Evolutionary conservation across 2,329 filamentous ascomycete genomes (phyloP).

Genomic region (Epichloe festucae): DNA sequence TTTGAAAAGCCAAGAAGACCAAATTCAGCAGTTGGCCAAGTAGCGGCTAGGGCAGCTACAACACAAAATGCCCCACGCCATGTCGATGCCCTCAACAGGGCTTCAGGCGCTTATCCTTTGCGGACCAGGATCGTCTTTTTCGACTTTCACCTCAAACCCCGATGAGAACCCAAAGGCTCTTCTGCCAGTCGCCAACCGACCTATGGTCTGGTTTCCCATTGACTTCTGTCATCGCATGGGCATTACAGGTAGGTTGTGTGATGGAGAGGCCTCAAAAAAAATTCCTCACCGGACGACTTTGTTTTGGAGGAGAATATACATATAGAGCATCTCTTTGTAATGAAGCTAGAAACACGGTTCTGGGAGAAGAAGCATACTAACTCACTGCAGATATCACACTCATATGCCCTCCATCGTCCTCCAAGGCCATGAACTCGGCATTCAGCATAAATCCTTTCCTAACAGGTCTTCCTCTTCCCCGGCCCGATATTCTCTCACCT

Average conservation of each 20-base stretch:
- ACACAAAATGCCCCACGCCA: conserved; percentile 57
- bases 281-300: too few relatives aligned
- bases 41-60: neutral
- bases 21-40: neutral
- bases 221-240: conserved; percentile 77
- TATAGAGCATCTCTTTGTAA: neutral
- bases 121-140: conserved; percentile 68
- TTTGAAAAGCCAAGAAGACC: neutral
- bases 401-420: conserved; percentile 51
- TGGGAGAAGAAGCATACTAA: neutral
- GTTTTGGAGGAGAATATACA: neutral
- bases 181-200: conserved; percentile 68
- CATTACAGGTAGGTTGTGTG: conserved; percentile 47
- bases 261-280: too few relatives aligned
- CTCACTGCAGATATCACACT: conserved; percentile 42
- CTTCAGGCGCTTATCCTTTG: conserved; percentile 76
- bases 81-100: conserved; percentile 58
- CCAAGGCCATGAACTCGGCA: conserved; percentile 53
- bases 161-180: conserved; percentile 74
- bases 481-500: conserved; percentile 65
- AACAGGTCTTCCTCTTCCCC: conserved; percentile 61
- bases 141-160: conserved; percentile 69
- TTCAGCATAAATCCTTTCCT: conserved; percentile 68
- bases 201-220: conserved; percentile 83
- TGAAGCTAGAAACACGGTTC: too few relatives aligned